Base-by-base conservation (phyloP, 768 basidiomycete genomes). In the Termitomyces sp. region DNA sequence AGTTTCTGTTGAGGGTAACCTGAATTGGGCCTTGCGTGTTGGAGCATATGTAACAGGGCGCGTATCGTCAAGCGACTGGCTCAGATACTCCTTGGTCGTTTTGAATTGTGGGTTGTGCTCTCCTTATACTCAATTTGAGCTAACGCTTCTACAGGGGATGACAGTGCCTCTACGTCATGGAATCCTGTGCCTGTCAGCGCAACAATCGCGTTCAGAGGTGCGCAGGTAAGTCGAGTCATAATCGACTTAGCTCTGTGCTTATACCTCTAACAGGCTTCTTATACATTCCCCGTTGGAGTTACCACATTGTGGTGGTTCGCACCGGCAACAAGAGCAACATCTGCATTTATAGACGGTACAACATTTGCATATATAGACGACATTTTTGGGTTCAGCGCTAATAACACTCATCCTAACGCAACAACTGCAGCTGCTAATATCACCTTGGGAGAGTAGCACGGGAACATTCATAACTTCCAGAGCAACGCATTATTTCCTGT, bases 261-360 rank as follows among this genome's bases (percentile, higher is more conserved):
- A 50, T 4, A 8, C 12, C 1, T 52, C 4, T 10, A 36, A 27
- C 30, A 82, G 83, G 89, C 88, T 3, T 81, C 75, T 1, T 88
- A 88, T 68, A 88, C 86, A 3, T 92, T 92, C 75, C 88, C 89
- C 2, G 87, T 90, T 14, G 89, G 89, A 27, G 84, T 91, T 4
- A 81, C 80, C 0, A 83, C 81, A 6, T 65, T 83, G 9, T 82
- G 79, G 80, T 82, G 79, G 80, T 80, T 73, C 58, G 79, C 64
- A 6, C 63, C 63, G 16, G 60, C 60, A 37, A 59, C 57, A 7
- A 22, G 60, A 16, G 36, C 40, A 9, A 30, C 40, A 13, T 50
- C 51, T 33, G 51, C 33, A 20, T 52, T 53, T 5, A 24, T 6
- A 1, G 55, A 59, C 18, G 63, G 37, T 27, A 36, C 40, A 20